These are phyloP conservation scores for Penicillium chermesinum DNA, from an alignment of 495 filamentous ascomycete species.

Conservation along the genomic window DNA sequence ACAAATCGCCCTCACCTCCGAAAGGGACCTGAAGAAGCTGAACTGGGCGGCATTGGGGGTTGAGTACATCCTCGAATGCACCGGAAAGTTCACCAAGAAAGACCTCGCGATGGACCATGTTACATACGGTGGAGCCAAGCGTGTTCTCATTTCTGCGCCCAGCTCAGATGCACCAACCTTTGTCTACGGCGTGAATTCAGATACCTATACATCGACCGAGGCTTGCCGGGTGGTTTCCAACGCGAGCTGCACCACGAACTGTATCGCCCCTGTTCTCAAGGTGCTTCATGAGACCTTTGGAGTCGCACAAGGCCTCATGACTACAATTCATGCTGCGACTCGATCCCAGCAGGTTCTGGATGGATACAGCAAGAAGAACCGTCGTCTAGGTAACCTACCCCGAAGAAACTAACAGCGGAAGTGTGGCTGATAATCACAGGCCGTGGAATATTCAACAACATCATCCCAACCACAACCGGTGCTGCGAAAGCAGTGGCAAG, in stretches of 20 bases:
- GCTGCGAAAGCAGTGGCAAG: conserved; percentile 32
- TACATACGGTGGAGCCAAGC: conserved; percentile 28
- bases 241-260: conserved; percentile 36
- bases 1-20: conserved; percentile 29
- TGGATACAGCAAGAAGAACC: conserved; percentile 38
- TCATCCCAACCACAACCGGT: conserved; percentile 33
- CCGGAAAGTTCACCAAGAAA: conserved; percentile 34
- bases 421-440: conserved; percentile 9
- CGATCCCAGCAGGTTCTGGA: conserved; percentile 35
- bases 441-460: conserved; percentile 32
- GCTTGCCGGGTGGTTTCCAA: conserved; percentile 26
- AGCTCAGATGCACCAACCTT: conserved; percentile 33
- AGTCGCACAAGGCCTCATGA: conserved; percentile 29
- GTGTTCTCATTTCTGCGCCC: conserved; percentile 32
- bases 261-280: conserved; percentile 32
- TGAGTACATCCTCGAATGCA: conserved; percentile 35
- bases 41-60: conserved; percentile 27
- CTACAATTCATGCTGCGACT: conserved; percentile 33
- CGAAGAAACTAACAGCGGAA: not conserved
- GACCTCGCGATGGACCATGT: conserved; percentile 29
- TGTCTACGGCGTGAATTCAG: conserved; percentile 33
- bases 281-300: conserved; percentile 29
- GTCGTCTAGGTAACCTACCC: conserved; percentile 21
- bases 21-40: conserved; percentile 31
- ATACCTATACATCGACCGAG: conserved; percentile 21